Evolutionary conservation across 371 early-diverging fungal species (phyloP).

Genomic region (Lichtheimia hyalospora): DNA sequence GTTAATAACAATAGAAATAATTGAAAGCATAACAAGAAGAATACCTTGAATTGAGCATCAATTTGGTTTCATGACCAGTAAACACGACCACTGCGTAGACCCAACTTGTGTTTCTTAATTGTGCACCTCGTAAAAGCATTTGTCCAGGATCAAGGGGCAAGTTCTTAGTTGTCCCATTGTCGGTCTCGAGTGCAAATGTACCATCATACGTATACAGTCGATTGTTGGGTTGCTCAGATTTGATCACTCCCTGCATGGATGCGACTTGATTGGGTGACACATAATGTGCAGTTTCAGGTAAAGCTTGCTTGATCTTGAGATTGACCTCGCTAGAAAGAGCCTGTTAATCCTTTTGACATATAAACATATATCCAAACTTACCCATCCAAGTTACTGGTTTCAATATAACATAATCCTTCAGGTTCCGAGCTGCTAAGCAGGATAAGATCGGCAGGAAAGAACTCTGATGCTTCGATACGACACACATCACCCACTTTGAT

Average conservation of each 20-base stretch:
- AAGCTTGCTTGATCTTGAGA: constrained; percentile 87
- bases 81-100: constrained; percentile 81
- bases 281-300: constrained; percentile 68
- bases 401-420: constrained; percentile 90
- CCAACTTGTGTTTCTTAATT: constrained; percentile 83
- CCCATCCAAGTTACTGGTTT: constrained; percentile 96
- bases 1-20: neutral
- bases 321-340: constrained; percentile 75
- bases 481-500: constrained; percentile 93
- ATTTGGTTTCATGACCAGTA: constrained; percentile 89
- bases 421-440: constrained; percentile 85
- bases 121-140: constrained; percentile 79
- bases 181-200: constrained; percentile 46
- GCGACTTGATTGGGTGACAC: constrained; percentile 61
- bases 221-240: constrained; percentile 85
- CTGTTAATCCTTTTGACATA: neutral
- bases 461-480: constrained; percentile 79
- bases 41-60: constrained; percentile 82
- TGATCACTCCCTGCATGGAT: constrained; percentile 54
- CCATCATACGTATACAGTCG: constrained; percentile 87
- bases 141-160: constrained; percentile 77
- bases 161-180: constrained; percentile 51
- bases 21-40: neutral
- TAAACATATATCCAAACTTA: constrained; percentile 21
- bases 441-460: constrained; percentile 92